phyloP scores from a whole-genome alignment of 257 asterid genomes.

The Primulina huaijiensis region DNA sequence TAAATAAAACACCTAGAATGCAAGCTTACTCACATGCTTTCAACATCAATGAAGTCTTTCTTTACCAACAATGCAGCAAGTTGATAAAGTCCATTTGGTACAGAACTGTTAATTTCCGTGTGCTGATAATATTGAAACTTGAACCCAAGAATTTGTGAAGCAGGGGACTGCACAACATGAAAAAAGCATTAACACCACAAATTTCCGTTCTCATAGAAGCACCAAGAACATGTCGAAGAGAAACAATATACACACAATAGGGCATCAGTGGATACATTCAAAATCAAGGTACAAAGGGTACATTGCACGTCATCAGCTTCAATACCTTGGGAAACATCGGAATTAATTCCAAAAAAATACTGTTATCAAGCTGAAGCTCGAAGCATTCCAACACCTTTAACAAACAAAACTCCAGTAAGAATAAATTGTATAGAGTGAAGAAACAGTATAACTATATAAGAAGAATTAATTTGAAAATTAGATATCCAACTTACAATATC shows the following conservation, averaged over 20 bases:
- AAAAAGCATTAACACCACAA: slow-evolving; percentile 13
- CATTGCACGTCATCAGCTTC: slow-evolving; percentile 16
- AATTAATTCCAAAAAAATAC: slow-evolving; percentile 78
- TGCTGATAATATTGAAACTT: slow-evolving; percentile 96
- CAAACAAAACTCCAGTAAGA: slow-evolving; percentile 24
- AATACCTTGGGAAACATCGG: slow-evolving; percentile 96
- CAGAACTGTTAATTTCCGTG: slow-evolving; percentile 57
- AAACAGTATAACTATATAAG: slow-evolving; percentile 7
- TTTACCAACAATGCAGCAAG: slow-evolving; percentile 92
- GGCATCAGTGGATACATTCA: background rate
- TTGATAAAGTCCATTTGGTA: slow-evolving; percentile 76
- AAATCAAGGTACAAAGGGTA: background rate
- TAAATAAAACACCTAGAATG: slow-evolving; percentile 17
- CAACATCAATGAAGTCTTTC: slow-evolving; percentile 76
- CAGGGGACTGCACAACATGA: slow-evolving; percentile 74
- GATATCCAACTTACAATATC: slow-evolving; percentile 73
- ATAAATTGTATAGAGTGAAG: slow-evolving; percentile 28
- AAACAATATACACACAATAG: background rate
- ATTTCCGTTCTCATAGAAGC: slow-evolving; percentile 17
- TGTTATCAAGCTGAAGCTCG: slow-evolving; percentile 86
- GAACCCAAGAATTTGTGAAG: slow-evolving; percentile 93
- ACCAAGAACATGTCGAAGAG: slow-evolving; percentile 4
- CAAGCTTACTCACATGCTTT: slow-evolving; percentile 71
- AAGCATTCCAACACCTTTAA: slow-evolving; percentile 85
- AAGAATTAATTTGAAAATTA: slow-evolving; percentile 8